Evolutionary conservation across 495 filamentous ascomycete species (phyloP), one percentile per base, ranked within the genome.

Genomic region (Aeminium ludgeri): DNA sequence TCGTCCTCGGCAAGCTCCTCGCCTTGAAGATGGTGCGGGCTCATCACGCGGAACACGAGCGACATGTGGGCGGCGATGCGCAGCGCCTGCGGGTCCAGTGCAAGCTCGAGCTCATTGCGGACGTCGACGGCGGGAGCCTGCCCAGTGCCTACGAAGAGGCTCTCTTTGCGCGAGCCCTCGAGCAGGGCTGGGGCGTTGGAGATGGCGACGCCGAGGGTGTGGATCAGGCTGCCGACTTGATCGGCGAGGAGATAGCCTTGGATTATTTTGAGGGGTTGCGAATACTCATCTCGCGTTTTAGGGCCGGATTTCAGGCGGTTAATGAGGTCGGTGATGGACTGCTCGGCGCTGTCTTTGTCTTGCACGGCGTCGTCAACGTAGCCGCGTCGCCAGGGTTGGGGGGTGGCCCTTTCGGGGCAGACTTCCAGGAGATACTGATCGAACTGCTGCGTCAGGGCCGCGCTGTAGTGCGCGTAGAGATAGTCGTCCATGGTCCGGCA

Each of bases 381-480:
- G 38, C 72, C 68, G 17, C 61, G 57, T 25, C 63, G 18, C 10
- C 29, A 30, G 56, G 13, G 53, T 53, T 15, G 65, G 43, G 12
- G 54, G 45, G 62, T 58, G 5, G 65, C 49, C 17, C 62, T 57
- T 12, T 65, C 55, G 12, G 65, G 51, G 31, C 61, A 67, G 41
- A 65, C 59, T 23, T 55, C 58, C 41, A 65, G 57, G 20, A 82
- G 49, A 54, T 72, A 80, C 2, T 50, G 48, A 43, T 82, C 79
- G 54, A 80, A 82, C 45, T 76, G 70, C 0, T 67, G 65, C 32
- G 83, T 65, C 12, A 97, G 65, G 20, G 87, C 61, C 7, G 80
- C 72, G 52, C 91, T 94, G 66, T 86, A 89, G 52, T 83, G 75
- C 6, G 78, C 79, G 52, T 86, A 96, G n/a, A 95, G 69, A 46